Base-by-base conservation (phyloP, 164 flowering plant species). In the Chimonanthus salicifolius region DNA sequence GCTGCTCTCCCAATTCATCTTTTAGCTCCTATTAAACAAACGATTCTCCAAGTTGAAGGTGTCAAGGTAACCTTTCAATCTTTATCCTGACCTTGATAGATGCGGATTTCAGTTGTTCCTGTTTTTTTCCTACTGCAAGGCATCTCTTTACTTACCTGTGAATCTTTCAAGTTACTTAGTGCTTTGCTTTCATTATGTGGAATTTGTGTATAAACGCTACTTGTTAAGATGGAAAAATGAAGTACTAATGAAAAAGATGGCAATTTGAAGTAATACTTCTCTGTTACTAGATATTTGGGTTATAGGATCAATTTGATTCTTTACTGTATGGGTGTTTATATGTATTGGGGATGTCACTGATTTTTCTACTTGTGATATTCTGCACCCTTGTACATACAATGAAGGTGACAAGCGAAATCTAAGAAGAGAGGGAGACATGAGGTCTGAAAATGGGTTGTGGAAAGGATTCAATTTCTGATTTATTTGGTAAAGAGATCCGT, bases 11-110 rank as follows among this genome's bases (percentile, higher is more conserved):
- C 97, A 1, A 75, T 77, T 18, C 78, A 86, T 69, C 68, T 78
- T 45, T 78, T 95, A 81, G 90, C 84, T 58, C 92, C 90, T 54
- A 83, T 88, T 65, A 85, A 69, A 78, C 78, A 82, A 78, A 88
- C 94, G 73, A 93, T 93, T 70, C 79, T 86, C 65, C 84, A 86
- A 81, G 90, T 92, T 78, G 90, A 91, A 69, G 94, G 94, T 69
- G 97, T 95, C 62, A 86, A 85, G 92, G 99, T 87, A 73, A 80
- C 80, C 68, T 70, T 18, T 72, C 68, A 33, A 7, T 51, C 49
- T 47, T 4, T 16, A 48, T 68, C 33, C 18, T 21, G 49, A 69
- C 2, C 16, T 69, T 69, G 62, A 50, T 4, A 47, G 70, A 71
- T 62, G 60, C 68, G 16, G 5, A 8, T 4, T 54, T 54, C 13